Evolutionary conservation across 2,329 filamentous ascomycete genomes (phyloP).

Genomic region (Trichoderma guizhouense): DNA sequence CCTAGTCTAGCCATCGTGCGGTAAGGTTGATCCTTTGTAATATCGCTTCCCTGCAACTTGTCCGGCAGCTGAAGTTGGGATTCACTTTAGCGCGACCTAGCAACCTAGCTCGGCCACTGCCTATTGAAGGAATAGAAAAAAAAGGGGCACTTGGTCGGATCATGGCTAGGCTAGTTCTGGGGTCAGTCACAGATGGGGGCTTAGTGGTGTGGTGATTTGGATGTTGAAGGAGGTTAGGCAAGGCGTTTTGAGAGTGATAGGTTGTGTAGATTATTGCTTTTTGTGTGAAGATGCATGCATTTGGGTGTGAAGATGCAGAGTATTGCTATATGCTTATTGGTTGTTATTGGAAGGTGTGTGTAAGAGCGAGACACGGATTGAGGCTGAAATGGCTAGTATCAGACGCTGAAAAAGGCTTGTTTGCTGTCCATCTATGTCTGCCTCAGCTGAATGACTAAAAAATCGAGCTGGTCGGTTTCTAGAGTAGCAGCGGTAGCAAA

Average conservation of each 20-base stretch:
- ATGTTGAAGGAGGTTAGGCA: not conserved
- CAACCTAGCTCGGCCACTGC: not conserved
- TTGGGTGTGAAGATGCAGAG: not conserved
- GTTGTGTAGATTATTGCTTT: not conserved
- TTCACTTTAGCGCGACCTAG: not conserved
- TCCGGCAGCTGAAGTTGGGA: not conserved
- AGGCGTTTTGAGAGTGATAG: not conserved
- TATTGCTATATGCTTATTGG: not conserved
- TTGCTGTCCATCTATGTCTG: not conserved
- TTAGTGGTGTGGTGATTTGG: not conserved
- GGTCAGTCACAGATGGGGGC: not conserved
- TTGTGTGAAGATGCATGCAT: not conserved
- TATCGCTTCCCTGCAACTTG: not conserved
- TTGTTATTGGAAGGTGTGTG: not conserved
- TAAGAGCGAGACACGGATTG: not conserved
- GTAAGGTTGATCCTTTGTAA: not conserved
- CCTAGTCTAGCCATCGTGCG: not conserved
- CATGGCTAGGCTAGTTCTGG: not conserved
- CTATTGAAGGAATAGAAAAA: not conserved
- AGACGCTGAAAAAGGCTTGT: not conserved
- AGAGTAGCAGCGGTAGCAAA: not conserved
- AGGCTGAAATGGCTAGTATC: not conserved
- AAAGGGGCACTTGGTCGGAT: not conserved
- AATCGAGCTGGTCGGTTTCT: not conserved
- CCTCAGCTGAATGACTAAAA: not conserved